Base-by-base conservation (phyloP, 2,329 filamentous ascomycete species). In the Aspergillus pseudoglaucus region DNA sequence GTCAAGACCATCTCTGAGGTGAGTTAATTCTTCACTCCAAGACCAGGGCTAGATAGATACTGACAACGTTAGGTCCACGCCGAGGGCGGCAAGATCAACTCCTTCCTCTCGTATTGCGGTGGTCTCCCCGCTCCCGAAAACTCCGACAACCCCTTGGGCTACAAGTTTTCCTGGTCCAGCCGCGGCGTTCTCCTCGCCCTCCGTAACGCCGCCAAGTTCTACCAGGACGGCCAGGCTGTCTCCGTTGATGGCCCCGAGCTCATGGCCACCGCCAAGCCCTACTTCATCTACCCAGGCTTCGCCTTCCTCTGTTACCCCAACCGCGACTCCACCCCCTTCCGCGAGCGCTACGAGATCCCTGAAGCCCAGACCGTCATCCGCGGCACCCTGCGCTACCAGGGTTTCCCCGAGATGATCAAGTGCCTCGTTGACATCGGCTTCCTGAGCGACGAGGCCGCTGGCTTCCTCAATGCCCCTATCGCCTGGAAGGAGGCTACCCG, bases 231-330 rank as follows among this genome's bases (percentile, higher is more conserved):
- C 62, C 80, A 90, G 74, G 70, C 86, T 54, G 80, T 86, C 58
- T 77, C 83, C 48, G 77, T 90, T 27, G 71, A 73, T 6, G 79
- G 80, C 27, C 69, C 74, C 15, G 86, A 90, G 38, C 78, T 96
- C 52, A 97, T 96, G 91, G 84, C 75, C 52, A 81, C 80, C 44
- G 89, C 90, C 37, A 91, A 94, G 78, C 88, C 89, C 44, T 95
- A 95, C 79, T 83, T 80, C 71, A 93, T 91, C 75, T 94, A 90
- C 75, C 87, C 87, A 32, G 88, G 88, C 50, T 96, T 84, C 68
- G 84, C 86, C 45, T 91, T 95, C 60, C 90, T 96, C 58, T 89
- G 86, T 38, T 97, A 97, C 74, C 87, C 87, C 49, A 97, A 97
- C 82, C 80, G 90, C 59, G 90, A 97, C 73, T 90, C 84, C 17